Evolutionary conservation across 2,329 filamentous ascomycete genomes (phyloP), one percentile per base, ranked within the genome.

Genomic region (Phaeosphaeriaceae sp.): DNA sequence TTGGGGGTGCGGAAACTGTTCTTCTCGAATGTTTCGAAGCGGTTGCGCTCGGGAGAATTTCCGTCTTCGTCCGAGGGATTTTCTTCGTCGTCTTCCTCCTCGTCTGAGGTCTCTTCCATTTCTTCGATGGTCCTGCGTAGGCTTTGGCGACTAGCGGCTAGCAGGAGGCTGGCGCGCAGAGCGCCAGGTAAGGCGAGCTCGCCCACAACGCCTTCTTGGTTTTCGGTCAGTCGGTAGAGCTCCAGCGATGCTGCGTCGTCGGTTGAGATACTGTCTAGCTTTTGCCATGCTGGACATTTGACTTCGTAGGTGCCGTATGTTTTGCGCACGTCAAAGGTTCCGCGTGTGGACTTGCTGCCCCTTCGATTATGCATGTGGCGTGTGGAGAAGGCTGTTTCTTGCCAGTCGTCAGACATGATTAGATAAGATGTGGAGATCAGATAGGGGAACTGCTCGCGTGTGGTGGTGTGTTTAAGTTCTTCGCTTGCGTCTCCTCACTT

Each of bases 1-100:
- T 70, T 71, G 22, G 68, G 68, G 3, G 57, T 51, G n/a, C 68
- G 65, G 49, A 71, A 70, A 46, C 63, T 67, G 51, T 71, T 71
- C 49, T 70, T 71, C 20, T 71, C 68, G 24, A 71, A 71, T 0
- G 59, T 67, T 36, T 58, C 45, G 57, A 71, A 69, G 25, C 68
- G 66, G 20, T 44, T 47, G 0, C 48, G 25, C 13, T 11, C 19
- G 11, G 42, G 42, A 9, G 42, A 45, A 9, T 19, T 11, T 2
- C 5, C 19, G 3, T 45, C 42, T 9, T 45, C 42, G 10, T 45
- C 19, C 11, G 36, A 40, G 4, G 13, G 15, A 15, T 62, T 9
- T 9, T 54, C 56, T 1, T 56, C 56, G 1, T 51, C 52, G 1
- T 58, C 56, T 4, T 51, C 7, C 2, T 59, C 56, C 27, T 54